Conservation (phyloP, 441 rosid genomes). For the Manihot esculenta region DNA sequence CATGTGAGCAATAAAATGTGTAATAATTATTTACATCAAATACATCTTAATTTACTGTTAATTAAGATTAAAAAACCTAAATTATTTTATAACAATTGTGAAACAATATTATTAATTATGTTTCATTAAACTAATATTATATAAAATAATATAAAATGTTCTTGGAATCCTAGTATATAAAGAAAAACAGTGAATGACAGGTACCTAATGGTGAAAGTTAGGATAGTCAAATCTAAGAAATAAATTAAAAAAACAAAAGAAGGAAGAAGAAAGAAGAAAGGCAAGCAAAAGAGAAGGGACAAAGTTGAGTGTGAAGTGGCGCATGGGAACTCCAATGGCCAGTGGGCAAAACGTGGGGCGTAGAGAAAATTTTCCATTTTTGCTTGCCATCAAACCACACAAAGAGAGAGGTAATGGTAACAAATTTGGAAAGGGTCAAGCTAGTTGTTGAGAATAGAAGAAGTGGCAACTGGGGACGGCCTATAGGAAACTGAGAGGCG, state of each 20-base stretch:
- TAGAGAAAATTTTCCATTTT: background rate
- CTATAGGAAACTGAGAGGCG: slow-evolving; percentile 26
- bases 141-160: no score
- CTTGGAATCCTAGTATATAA: background rate
- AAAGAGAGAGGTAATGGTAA: slow-evolving; percentile 11
- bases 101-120: no score
- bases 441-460: background rate
- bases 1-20: no score
- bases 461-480: slow-evolving; percentile 37
- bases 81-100: no score
- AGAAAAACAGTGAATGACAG: background rate
- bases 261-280: background rate
- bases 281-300: slow-evolving; percentile 11
- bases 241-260: no score
- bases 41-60: no score
- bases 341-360: slow-evolving; percentile 34
- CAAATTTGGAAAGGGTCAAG: slow-evolving; percentile 30
- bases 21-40: no score
- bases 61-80: no score
- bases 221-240: background rate
- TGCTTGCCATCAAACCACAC: background rate
- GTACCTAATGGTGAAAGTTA: background rate
- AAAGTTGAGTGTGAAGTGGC: slow-evolving; percentile 44
- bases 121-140: no score
- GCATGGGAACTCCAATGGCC: slow-evolving; percentile 57